Base-by-base conservation (phyloP, 345 rosid species). In the Brassica rapa region DNA sequence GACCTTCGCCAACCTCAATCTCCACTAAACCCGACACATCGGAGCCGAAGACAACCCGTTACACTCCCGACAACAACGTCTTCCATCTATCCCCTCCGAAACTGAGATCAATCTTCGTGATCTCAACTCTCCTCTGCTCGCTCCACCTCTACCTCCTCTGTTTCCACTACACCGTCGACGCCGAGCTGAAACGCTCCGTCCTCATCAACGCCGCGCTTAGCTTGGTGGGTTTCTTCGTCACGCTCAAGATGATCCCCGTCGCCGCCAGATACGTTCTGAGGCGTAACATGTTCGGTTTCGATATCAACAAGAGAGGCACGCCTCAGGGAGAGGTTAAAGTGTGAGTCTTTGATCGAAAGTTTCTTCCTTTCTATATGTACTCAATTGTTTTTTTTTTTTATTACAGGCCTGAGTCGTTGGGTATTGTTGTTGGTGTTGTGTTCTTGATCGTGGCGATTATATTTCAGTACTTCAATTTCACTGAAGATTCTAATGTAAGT, bases 361-460 rank as follows among this genome's bases (percentile, higher is more conserved):
- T 66, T 30, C 16, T 43, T 57, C 62, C n/a, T 35, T 72, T 60
- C 1, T 0, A n/a, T 49, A 49, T 49, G 1, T 6, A 1, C 10
- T 2, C 43, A 2, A 0, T 0, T 2, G 33, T 43, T 3, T 33
- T 2, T 57, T 11, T 11, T 4, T 70, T 72, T 14, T 3, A 0
- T 72, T 83, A 86, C 93, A 95, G 98, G 89, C 98, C 98, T 0
- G 98, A 93, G 71, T 93, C 99, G 7, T 78, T 93, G 85, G 98
- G 98, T 55, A 91, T 96, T 82, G 98, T 87, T 68, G 91, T 93
- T 55, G 96, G 92, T 65, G 80, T 91, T 56, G 97, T 93, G 81
- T 93, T 89, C 86, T 81, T 93, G 88, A 89, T 90, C 57, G 82
- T 93, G 84, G 93, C 91, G 27, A 95, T 93, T 37, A 65, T 91